Percentiles rank a stretch among this genome's conserved stretches.
Conservation (phyloP, 2,329 filamentous ascomycete genomes). For the Fusarium solani-melongenae region DNA sequence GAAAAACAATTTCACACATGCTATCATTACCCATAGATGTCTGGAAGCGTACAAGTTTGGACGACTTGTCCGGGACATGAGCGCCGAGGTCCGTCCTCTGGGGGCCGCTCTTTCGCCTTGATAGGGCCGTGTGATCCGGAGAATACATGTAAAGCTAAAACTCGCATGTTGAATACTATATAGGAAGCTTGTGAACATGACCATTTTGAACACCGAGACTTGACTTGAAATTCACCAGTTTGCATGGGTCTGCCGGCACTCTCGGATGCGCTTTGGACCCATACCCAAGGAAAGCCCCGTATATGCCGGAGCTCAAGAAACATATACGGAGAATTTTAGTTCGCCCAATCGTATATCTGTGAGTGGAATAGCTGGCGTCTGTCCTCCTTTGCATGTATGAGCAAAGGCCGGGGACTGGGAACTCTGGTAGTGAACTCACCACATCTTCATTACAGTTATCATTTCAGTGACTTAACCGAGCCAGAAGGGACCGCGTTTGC, state of each 20-base stretch:
- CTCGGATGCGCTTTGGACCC: neutral
- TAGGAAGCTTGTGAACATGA: neutral
- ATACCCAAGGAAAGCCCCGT: neutral
- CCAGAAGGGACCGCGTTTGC: neutral
- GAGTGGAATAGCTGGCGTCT: neutral
- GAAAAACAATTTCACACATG: slow-evolving; percentile 1
- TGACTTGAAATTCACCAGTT: neutral
- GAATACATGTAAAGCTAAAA: neutral
- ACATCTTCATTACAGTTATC: neutral
- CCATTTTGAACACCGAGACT: neutral
- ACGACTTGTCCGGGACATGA: neutral
- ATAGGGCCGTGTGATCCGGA: neutral
- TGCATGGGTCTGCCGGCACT: neutral
- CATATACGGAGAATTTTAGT: neutral
- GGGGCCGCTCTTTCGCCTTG: neutral
- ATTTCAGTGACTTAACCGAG: neutral
- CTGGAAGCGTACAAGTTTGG: neutral
- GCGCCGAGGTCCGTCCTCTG: neutral
- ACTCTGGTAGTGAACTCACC: neutral
- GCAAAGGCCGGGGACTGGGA: neutral
- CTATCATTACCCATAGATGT: neutral
- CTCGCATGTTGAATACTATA: neutral
- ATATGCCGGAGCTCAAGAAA: neutral
- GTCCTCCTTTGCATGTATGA: neutral
- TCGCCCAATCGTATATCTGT: neutral